Base-by-base conservation (phyloP, 2,329 filamentous ascomycete species). In the Cercospora canescens region DNA sequence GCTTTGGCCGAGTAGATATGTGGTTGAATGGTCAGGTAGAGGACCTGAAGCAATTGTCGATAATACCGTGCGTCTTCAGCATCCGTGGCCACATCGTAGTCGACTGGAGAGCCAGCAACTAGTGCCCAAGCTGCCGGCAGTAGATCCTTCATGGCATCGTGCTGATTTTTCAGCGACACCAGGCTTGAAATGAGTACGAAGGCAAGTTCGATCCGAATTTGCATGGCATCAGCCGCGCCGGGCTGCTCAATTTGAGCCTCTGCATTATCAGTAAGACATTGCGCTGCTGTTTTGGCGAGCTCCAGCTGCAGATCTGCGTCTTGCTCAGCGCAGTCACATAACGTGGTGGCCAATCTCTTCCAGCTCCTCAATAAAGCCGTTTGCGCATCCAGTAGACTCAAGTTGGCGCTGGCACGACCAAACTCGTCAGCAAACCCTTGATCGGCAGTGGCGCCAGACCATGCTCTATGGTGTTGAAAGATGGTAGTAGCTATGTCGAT, bases 381-480 rank as follows among this genome's bases (percentile, higher is more conserved):
- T 81, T 99, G 93, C 26, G 94, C 92, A 77, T 98, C 93, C 35
- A 99, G 93, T 35, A 97, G 83, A 26, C 94, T 96, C 60, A 99
- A 79, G 78, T 99, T 98, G 68, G 91, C 82, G 77, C 99, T 99
- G 48, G 94, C 95, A 67, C 89, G 88, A 32, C 54, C 62, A 79
- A 99, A 90, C 76, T 99, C 95, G 57, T 87, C 86, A 68, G 87
- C 86, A 79, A 96, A 96, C 0, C 94, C 94, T 73, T 90, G 86
- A 35, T 48, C 85, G 34, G 57, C 57, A 30, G 32, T 66, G 55
- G 39, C 66, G 50, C 90, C 90, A 61, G 82, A 82, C 95, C 95
- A 99, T 41, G 89, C 88, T 63, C 87, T 84, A 77, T 97, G 91
- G 74, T 91, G 92, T 18, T 83, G 83, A 24, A 99, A 85, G 77